Evolutionary conservation across 2,329 filamentous ascomycete species (phyloP), one percentile per base, ranked within the genome.

Genomic region (Penicillium sp.): DNA sequence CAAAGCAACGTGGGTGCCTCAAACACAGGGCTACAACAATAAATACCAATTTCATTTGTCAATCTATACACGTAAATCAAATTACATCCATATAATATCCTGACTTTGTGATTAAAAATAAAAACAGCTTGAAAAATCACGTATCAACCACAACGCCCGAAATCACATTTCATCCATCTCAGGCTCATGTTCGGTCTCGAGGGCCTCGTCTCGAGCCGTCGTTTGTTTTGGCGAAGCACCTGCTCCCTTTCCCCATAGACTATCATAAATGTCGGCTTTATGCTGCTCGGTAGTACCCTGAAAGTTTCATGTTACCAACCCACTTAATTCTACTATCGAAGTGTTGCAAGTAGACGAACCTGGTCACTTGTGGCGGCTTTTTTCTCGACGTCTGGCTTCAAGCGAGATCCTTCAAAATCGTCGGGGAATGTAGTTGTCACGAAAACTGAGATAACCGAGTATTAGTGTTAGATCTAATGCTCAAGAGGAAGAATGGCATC

Each of bases 231-330:
- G 50, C 14, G 5, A 6, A 4, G 7, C 18, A 31, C 33, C 24
- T 14, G 42, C 14, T 3, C 49, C 31, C 10, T 47, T 36, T 2
- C 51, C 51, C 18, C 51, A 47, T 2, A 61, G 28, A 37, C 59
- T 61, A n/a, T 61, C 59, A 26, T 52, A 59, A 3, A 61, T 61
- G 40, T 55, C 56, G 18, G 50, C 49, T 29, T 45, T 59, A 19
- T 59, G 59, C 16, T 39, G 19, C 34, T 56, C 59, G 9, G 49
- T 46, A n/a, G 56, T 54, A 21, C 52, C 52, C 58, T 60, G 23
- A 18, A 26, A 16, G 5, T 8, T 2, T 8, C 16, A 43, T 11
- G 36, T 23, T 28, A 37, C 21, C 16, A 45, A n/a, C n/a, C n/a
- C n/a, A n/a, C n/a, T n/a, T n/a, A n/a, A n/a, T n/a, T n/a, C n/a